Conservation (phyloP, 495 filamentous ascomycete species). For the Lasiosphaeris hirsuta region DNA sequence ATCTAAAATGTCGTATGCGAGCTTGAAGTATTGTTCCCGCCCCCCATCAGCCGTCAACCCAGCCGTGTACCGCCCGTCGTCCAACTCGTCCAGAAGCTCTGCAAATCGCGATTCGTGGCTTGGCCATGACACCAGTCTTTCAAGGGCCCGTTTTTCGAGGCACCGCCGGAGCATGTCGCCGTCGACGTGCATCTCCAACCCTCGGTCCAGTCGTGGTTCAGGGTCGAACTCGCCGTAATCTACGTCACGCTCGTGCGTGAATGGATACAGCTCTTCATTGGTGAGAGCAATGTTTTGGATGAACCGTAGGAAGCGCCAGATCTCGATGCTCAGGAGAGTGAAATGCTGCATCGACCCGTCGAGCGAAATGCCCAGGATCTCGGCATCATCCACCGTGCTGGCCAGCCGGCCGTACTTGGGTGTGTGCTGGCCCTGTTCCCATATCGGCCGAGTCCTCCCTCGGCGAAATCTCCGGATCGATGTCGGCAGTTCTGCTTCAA, state of each 20-base stretch:
- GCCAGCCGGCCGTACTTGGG: constrained; percentile 29
- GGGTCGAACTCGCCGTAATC: constrained; percentile 12
- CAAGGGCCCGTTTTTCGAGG: constrained; percentile 47
- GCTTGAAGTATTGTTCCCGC: constrained; percentile 26
- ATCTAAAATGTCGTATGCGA: constrained; percentile 45
- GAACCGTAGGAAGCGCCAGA: constrained; percentile 60
- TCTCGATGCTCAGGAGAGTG: constrained; percentile 48
- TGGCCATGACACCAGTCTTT: constrained; percentile 37
- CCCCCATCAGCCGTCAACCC: constrained; percentile 7
- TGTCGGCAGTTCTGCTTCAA: constrained; percentile 47
- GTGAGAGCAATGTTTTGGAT: constrained; percentile 56
- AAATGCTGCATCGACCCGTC: constrained; percentile 65
- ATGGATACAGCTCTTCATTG: constrained; percentile 22
- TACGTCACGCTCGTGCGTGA: constrained; percentile 9
- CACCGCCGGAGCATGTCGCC: constrained; percentile 60
- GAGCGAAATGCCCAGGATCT: constrained; percentile 60
- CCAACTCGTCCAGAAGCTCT: constrained; percentile 36
- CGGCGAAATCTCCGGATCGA: constrained; percentile 50
- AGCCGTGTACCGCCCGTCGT: constrained; percentile 22
- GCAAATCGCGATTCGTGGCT: constrained; percentile 25
- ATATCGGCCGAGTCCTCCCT: constrained; percentile 42
- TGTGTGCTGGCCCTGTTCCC: constrained; percentile 27
- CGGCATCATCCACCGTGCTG: constrained; percentile 31
- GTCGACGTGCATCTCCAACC: constrained; percentile 58
- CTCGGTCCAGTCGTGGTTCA: constrained; percentile 28